Evolutionary conservation across 2,329 filamentous ascomycete species (phyloP), one percentile per base, ranked within the genome.

Genomic region (Aspergillus proliferans): DNA sequence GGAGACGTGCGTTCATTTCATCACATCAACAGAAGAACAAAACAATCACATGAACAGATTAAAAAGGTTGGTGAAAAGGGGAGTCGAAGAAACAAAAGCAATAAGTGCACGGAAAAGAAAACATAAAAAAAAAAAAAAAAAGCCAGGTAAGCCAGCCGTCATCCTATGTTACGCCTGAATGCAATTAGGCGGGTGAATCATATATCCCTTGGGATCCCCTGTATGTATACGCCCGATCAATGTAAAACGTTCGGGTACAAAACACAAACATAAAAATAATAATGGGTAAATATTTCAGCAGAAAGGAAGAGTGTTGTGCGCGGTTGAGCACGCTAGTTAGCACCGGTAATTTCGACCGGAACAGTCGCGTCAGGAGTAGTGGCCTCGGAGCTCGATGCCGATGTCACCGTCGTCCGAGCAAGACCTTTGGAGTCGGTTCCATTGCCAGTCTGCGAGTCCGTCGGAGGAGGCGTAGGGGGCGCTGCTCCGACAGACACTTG

Each of bases 401-500:
- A 59, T 6, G 63, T 64, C 52, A 69, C 61, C 9, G 64, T 66
- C 53, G 61, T 67, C 46, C 64, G 62, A 18, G 60, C 58, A 47
- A 67, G 59, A 12, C 57, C 61, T 53, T 70, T 70, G 12, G 62
- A 52, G 42, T 67, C 64, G 4, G 71, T 63, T 47, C 67, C 71
- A 48, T 76, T 74, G 28, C 72, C 65, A 45, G 82, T 87, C 62
- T 86, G 86, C 36, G 81, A 80, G 58, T 85, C 84, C 57, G 79
- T 84, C 2, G 84, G 86, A 47, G 88, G 76, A 19, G 77, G 76
- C 1, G 86, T 86, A 1, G 84, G 86, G 7, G 83, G 80, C 0
- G 79, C 77, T 8, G 76, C 73, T 15, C 47, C 83, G 77, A 69
- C 71, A 70, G 49, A 75, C 69, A 52, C 75, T 68, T 42, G 76